Conservation (phyloP, 495 filamentous ascomycete species). For the Xylaria cubensis region DNA sequence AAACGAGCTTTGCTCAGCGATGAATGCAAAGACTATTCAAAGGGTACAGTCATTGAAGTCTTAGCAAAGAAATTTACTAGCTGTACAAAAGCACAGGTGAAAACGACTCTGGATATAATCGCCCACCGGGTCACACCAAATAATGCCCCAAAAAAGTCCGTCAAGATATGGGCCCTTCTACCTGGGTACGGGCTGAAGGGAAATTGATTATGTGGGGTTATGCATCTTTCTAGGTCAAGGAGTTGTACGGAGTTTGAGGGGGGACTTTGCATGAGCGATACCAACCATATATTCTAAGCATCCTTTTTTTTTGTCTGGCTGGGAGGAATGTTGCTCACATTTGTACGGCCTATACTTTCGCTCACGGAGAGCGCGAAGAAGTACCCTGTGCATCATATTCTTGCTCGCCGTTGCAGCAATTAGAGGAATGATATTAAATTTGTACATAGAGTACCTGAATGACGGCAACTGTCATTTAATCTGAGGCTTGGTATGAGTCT, state of each 20-base stretch:
- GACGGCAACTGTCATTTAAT: not conserved
- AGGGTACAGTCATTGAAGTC: slow-evolving; percentile 76
- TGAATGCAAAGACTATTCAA: slow-evolving; percentile 63
- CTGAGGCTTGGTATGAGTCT: not conserved
- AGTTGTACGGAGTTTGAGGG: slow-evolving; percentile 15
- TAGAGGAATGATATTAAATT: not conserved
- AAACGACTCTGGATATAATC: slow-evolving; percentile 71
- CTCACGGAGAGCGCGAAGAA: not conserved
- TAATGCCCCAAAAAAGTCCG: slow-evolving; percentile 52
- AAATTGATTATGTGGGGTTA: slow-evolving; percentile 8
- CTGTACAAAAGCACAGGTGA: slow-evolving; percentile 72
- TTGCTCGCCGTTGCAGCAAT: not conserved
- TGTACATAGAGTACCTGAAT: slow-evolving; percentile 6
- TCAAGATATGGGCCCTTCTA: slow-evolving; percentile 37
- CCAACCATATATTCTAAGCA: slow-evolving; percentile 8
- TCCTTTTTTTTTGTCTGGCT: not conserved
- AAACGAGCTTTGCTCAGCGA: slow-evolving; percentile 70
- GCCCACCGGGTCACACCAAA: slow-evolving; percentile 63
- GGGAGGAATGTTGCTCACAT: not conserved
- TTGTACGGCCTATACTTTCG: not conserved
- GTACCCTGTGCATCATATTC: slow-evolving; percentile 1
- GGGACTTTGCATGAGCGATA: slow-evolving; percentile 13
- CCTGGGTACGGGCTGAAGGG: slow-evolving; percentile 3
- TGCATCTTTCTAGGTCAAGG: not conserved
- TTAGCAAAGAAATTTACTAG: slow-evolving; percentile 77